These are phyloP conservation scores for Salvia hispanica DNA, from an alignment of 257 asterid genomes.

Conservation along the genomic window DNA sequence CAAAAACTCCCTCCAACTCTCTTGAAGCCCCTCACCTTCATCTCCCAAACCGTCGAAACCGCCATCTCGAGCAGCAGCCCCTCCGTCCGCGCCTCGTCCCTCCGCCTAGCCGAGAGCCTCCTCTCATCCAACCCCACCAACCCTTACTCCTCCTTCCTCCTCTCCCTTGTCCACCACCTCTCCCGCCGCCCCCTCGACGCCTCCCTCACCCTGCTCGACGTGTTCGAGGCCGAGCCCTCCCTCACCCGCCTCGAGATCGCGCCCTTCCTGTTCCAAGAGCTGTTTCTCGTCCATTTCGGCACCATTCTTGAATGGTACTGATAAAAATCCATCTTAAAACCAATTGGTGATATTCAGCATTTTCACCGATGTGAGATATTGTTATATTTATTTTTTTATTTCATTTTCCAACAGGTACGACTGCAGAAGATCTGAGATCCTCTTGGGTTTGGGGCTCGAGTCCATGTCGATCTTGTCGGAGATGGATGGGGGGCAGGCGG, in stretches of 20 bases:
- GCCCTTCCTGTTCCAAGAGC: conserved; percentile 56
- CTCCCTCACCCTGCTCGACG: conserved; percentile 44
- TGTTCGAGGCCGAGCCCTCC: conserved; percentile 49
- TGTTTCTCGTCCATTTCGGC: conserved; percentile 57
- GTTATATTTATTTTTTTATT: no score
- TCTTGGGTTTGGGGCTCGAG: conserved; percentile 3
- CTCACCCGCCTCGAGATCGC: conserved; percentile 61
- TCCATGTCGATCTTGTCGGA: conserved; percentile 40
- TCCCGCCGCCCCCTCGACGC: conserved; percentile 49
- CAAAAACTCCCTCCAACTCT: conserved; percentile 34
- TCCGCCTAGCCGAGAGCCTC: conserved; percentile 58
- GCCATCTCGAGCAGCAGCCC: conserved; percentile 54
- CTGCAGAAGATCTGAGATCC: conserved; percentile 33
- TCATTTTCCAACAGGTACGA: no score
- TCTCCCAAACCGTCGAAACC: conserved; percentile 59
- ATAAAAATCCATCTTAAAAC: background rate
- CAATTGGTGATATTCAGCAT: no score
- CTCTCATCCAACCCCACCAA: conserved; percentile 45
- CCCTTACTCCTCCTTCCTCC: conserved; percentile 52
- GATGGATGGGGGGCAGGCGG: conserved; percentile 60
- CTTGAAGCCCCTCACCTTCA: conserved; percentile 46
- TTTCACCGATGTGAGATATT: no score
- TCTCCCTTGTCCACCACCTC: conserved; percentile 51
- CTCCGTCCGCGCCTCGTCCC: conserved; percentile 54
- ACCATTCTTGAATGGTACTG: conserved; percentile 58